Evolutionary conservation across 768 basidiomycete genomes (phyloP).

Genomic region (Kwoniella bestiolae): DNA sequence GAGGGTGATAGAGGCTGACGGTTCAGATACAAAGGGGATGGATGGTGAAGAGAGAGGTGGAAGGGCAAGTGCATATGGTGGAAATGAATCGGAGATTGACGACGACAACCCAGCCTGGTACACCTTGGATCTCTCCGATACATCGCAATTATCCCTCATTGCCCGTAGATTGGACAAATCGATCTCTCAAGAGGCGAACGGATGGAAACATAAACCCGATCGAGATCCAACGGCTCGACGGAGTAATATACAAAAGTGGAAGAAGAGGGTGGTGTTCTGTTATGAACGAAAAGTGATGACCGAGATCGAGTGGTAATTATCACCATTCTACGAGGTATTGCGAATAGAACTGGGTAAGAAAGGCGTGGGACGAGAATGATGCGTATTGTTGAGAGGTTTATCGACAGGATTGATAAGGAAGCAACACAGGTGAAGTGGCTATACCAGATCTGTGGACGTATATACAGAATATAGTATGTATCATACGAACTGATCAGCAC

Average conservation of each 20-base stretch:
- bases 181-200: neutral
- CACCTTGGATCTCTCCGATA: neutral
- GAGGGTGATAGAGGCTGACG: neutral
- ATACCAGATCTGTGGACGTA: no score
- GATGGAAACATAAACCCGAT: neutral
- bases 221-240: neutral
- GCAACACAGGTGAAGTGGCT: no score
- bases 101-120: neutral
- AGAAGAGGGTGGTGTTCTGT: neutral
- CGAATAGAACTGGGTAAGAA: neutral
- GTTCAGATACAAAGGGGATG: neutral
- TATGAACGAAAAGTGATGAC: neutral
- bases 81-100: neutral
- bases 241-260: neutral
- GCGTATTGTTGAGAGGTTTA: no score
- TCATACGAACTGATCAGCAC: neutral
- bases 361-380: no score
- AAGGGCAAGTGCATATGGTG: neutral
- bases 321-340: neutral
- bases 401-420: no score
- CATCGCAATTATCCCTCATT: neutral
- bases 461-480: no score
- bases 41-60: neutral
- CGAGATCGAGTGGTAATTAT: no score
- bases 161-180: neutral